phyloP scores from a whole-genome alignment of 768 basidiomycete genomes.

The Naganishia antarctica region DNA sequence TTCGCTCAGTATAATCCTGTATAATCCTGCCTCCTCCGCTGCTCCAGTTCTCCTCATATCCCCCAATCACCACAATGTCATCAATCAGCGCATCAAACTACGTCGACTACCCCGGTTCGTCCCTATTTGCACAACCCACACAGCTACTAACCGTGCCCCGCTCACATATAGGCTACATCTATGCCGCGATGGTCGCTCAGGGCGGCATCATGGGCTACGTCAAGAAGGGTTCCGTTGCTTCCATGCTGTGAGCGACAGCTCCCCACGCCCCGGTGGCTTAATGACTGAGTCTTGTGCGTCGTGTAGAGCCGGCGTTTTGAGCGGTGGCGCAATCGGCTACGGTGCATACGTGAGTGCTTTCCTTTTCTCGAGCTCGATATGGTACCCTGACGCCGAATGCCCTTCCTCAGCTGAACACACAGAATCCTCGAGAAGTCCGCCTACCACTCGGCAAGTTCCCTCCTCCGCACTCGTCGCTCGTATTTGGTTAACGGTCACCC shows the following conservation, averaged over 20 bases:
- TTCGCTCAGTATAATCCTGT: too few relatives aligned
- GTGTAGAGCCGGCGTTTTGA: conserved; percentile 25
- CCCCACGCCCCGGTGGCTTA: background rate
- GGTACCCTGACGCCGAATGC: background rate
- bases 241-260: conserved; percentile 24
- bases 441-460: conserved; percentile 28
- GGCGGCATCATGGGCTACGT: conserved; percentile 32
- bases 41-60: too few relatives aligned
- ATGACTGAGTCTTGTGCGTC: too few relatives aligned
- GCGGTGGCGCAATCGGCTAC: conserved; percentile 28
- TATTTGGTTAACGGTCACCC: background rate
- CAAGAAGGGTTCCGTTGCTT: conserved; percentile 24
- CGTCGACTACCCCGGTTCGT: conserved; percentile 23
- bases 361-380: background rate
- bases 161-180: conserved; percentile 23
- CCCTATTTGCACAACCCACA: background rate
- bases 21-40: too few relatives aligned
- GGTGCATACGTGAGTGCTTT: conserved; percentile 31
- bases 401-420: conserved; percentile 24
- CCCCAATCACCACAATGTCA: conserved; percentile 8
- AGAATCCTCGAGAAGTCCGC: conserved; percentile 22
- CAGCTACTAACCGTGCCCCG: background rate
- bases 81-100: conserved; percentile 1
- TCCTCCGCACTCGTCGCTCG: background rate
- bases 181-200: conserved; percentile 23